These are phyloP conservation scores for Xylaria sp. DNA, from an alignment of 2,329 filamentous ascomycete species.

Conservation along the genomic window DNA sequence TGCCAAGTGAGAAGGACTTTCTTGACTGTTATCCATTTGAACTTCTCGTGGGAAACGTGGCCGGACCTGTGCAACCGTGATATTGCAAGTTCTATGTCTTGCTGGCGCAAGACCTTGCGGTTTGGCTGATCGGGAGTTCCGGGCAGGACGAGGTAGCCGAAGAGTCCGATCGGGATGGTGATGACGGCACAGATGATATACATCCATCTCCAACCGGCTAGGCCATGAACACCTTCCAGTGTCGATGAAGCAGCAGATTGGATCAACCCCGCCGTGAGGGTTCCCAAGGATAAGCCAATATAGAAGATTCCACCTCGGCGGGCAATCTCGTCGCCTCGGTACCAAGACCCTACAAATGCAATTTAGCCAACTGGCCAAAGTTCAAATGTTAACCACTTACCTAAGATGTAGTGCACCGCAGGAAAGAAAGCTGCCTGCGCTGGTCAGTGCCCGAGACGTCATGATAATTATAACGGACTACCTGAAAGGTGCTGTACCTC, in stretches of 20 bases:
- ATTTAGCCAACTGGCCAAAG: conserved; percentile 28
- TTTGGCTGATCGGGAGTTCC: conserved; percentile 53
- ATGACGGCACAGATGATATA: conserved; percentile 66
- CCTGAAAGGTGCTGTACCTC: conserved; percentile 51
- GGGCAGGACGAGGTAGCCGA: conserved; percentile 63
- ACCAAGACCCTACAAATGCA: conserved; percentile 58
- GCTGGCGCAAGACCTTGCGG: conserved; percentile 36
- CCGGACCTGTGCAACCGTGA: conserved; percentile 58
- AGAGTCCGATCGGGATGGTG: conserved; percentile 64
- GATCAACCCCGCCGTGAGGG: conserved; percentile 64
- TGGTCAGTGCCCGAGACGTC: conserved; percentile 16
- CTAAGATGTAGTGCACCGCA: conserved; percentile 55
- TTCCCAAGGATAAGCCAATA: conserved; percentile 62
- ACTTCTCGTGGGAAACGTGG: conserved; percentile 54
- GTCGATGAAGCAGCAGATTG: conserved; percentile 56
- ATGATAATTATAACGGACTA: conserved; percentile 18
- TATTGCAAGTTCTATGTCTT: conserved; percentile 60
- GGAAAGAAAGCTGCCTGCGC: conserved; percentile 27
- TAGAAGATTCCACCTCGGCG: conserved; percentile 65
- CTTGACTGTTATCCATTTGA: conserved; percentile 43
- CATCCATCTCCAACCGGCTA: conserved; percentile 66
- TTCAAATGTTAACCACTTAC: conserved; percentile 29
- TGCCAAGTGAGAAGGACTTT: conserved; percentile 56
- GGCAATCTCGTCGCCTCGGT: conserved; percentile 59
- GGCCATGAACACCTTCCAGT: conserved; percentile 58